These are phyloP conservation scores for Fraxinus quadrangulata DNA, from an alignment of 257 asterid genomes.

Conservation along the genomic window DNA sequence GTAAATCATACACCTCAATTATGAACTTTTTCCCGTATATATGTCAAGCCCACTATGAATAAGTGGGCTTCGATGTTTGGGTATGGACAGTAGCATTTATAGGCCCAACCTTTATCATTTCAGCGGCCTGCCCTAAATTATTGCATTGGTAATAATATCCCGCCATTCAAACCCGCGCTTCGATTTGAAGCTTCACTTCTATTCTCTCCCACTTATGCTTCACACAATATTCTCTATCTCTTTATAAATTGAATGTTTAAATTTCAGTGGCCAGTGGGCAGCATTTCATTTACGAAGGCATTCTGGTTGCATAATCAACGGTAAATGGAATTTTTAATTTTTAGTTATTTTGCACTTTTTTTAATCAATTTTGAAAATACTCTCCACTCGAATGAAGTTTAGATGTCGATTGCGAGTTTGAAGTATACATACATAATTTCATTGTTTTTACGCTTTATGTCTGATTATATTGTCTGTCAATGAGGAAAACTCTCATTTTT, in stretches of 20 bases:
- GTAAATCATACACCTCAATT: too few species aligned
- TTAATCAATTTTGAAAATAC: not conserved
- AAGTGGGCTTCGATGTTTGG: too few species aligned
- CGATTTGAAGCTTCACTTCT: slow-evolving; percentile 36
- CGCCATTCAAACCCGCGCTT: slow-evolving; percentile 50
- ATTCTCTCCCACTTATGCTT: not conserved
- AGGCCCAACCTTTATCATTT: not conserved
- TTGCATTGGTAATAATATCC: slow-evolving; percentile 37
- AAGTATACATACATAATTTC: not conserved
- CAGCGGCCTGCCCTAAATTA: slow-evolving; percentile 22
- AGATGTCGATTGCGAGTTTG: not conserved
- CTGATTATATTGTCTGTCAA: not conserved
- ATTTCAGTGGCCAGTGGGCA: not conserved
- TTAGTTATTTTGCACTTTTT: slow-evolving; percentile 10
- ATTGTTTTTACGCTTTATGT: not conserved
- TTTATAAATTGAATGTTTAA: not conserved
- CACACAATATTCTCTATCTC: not conserved
- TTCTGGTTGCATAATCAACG: slow-evolving; percentile 16
- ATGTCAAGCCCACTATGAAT: too few species aligned
- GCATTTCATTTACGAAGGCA: slow-evolving; percentile 7
- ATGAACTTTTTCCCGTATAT: too few species aligned
- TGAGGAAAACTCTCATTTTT: not conserved
- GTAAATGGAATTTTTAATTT: slow-evolving; percentile 8
- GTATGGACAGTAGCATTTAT: too few species aligned
- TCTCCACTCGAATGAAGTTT: not conserved